A percentile compares a stretch with the other conserved stretches of the same genome.
phyloP scores from a whole-genome alignment of 1,139 yeast species.

The Debaryomyces subglobosus region DNA sequence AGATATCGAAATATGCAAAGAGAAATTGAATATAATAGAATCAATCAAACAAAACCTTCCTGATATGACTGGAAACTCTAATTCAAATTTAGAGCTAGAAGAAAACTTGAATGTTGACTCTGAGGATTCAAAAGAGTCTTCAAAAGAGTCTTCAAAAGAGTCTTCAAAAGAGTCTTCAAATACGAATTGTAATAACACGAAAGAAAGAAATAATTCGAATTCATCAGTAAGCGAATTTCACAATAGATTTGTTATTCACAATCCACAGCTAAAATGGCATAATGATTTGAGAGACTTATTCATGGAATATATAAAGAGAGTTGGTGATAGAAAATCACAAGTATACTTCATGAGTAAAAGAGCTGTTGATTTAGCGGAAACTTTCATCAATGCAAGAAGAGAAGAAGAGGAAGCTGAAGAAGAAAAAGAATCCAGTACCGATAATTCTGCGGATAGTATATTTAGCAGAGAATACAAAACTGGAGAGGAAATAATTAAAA shows the following conservation, averaged over 20 bases:
- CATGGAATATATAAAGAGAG: constrained; percentile 61
- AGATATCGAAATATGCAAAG: constrained; percentile 37
- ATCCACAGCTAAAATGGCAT: constrained; percentile 80
- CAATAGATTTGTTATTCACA: constrained; percentile 79
- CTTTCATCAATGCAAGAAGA: constrained; percentile 29
- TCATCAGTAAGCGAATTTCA: constrained; percentile 49
- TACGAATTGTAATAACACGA: constrained; percentile 35
- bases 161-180: too few relatives aligned
- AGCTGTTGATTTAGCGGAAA: constrained; percentile 67
- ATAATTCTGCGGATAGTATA: constrained; percentile 12
- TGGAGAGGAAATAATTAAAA: constrained; percentile 38
- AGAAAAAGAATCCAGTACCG: constrained; percentile 16
- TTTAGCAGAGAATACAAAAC: constrained; percentile 19
- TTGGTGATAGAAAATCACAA: constrained; percentile 58
- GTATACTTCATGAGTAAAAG: constrained; percentile 67
- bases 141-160: too few relatives aligned
- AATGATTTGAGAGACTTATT: constrained; percentile 65
- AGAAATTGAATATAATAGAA: constrained; percentile 27
- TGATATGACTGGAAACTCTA: constrained; percentile 16
- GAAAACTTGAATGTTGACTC: constrained; percentile 14
- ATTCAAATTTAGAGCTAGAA: constrained; percentile 3
- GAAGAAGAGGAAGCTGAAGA: constrained; percentile 17
- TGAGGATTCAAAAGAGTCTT: constrained; percentile 18
- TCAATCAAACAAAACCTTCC: constrained; percentile 23
- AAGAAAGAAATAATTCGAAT: constrained; percentile 32